Conservation (phyloP, 2,329 filamentous ascomycete genomes). For the Ophiosphaerella korrae region DNA sequence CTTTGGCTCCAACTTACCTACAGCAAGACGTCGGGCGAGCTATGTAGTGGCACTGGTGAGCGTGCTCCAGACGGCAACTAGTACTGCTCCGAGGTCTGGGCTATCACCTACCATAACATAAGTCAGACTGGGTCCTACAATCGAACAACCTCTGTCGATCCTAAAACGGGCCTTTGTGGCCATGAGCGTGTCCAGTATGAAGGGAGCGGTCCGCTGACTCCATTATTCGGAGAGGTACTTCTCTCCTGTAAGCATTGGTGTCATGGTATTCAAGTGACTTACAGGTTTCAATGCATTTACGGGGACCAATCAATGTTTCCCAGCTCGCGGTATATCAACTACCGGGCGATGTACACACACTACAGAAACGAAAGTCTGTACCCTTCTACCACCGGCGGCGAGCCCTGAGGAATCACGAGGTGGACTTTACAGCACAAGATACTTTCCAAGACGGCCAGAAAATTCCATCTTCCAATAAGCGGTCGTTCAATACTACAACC, state of each 20-base stretch:
- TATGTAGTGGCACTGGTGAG: slow-evolving; percentile 39
- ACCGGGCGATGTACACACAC: slow-evolving; percentile 19
- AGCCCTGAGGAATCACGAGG: slow-evolving; percentile 9
- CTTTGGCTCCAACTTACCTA: slow-evolving; percentile 16
- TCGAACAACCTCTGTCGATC: slow-evolving; percentile 65
- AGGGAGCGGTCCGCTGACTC: slow-evolving; percentile 67
- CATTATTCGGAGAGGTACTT: slow-evolving; percentile 72
- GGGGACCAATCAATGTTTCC: slow-evolving; percentile 70
- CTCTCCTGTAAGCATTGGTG: background rate
- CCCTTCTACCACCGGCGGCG: slow-evolving; percentile 24
- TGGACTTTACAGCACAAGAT: background rate
- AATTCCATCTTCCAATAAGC: background rate
- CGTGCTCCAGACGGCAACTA: slow-evolving; percentile 60
- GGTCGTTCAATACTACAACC: slow-evolving; percentile 7
- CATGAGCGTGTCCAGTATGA: slow-evolving; percentile 59
- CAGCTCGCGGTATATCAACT: slow-evolving; percentile 72
- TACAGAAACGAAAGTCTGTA: slow-evolving; percentile 21
- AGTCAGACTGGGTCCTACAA: slow-evolving; percentile 67
- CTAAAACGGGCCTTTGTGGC: slow-evolving; percentile 60
- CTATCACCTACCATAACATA: slow-evolving; percentile 71
- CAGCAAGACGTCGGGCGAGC: slow-evolving; percentile 37
- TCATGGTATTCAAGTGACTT: slow-evolving; percentile 2
- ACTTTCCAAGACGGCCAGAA: background rate
- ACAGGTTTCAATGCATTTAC: slow-evolving; percentile 73
- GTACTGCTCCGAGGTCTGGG: slow-evolving; percentile 68